A percentile compares a stretch with the other conserved stretches of the same genome.
These are phyloP conservation scores for Parathielavia hyrcaniae DNA, from an alignment of 495 filamentous ascomycete genomes.

Conservation along the genomic window DNA sequence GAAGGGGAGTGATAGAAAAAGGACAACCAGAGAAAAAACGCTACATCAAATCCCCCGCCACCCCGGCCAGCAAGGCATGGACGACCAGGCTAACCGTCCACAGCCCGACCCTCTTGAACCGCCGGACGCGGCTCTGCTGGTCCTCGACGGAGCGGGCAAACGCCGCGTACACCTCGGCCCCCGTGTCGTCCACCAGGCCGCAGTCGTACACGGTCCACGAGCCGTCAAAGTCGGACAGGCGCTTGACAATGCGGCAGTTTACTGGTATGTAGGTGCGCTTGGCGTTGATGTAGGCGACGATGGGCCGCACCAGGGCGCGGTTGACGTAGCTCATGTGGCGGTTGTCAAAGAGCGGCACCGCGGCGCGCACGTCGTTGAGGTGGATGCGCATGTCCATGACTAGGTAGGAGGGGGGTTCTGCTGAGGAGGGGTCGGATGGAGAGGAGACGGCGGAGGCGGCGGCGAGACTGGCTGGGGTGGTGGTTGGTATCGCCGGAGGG, in stretches of 20 bases:
- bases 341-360: constrained; percentile 82
- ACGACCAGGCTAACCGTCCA: constrained; percentile 89
- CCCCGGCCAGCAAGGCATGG: constrained; percentile 91
- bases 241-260: constrained; percentile 88
- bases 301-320: constrained; percentile 87
- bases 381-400: constrained; percentile 86
- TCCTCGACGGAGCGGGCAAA: constrained; percentile 86
- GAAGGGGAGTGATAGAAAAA: constrained; percentile 11
- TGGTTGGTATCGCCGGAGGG: too few relatives aligned
- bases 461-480: constrained; percentile 1
- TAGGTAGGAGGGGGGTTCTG: constrained; percentile 60
- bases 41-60: constrained; percentile 72
- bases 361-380: constrained; percentile 85
- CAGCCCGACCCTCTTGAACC: constrained; percentile 92
- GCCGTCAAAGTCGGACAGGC: constrained; percentile 80
- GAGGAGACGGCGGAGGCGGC: not conserved
- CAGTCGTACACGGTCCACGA: constrained; percentile 94
- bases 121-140: constrained; percentile 70
- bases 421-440: not conserved
- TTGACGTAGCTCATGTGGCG: constrained; percentile 88
- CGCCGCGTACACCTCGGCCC: constrained; percentile 85
- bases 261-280: constrained; percentile 90
- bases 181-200: constrained; percentile 91
- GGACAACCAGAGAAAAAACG: not conserved
- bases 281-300: constrained; percentile 98